Base-by-base conservation (phyloP, 352 stramenopile species). In the Bremia lactucae region DNA sequence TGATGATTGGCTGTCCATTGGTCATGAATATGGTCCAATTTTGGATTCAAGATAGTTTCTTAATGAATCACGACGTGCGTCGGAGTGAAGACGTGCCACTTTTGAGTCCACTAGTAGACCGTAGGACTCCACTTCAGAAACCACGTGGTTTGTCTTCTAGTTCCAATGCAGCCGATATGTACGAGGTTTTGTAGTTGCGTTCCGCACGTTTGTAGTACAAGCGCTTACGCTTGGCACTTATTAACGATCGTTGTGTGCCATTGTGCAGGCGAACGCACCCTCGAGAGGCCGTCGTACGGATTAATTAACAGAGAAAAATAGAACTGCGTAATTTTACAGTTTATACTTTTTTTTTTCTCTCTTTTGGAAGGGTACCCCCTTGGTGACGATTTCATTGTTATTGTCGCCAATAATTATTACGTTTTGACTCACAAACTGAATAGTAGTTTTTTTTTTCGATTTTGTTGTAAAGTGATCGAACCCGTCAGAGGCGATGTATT, bases 21-120 rank as follows among this genome's bases (percentile, higher is more conserved):
- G 62, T 86, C 29, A 87, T 89, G 74, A 89, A 89, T 56, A 83
- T 84, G 67, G 67, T 87, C 31, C 77, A 89, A 41, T 89, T 89
- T 58, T 89, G 77, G 77, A 77, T 85, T 56, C 75, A 85, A 42
- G 76, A 88, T 41, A 85, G 68, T 36, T 88, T 88, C 42, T 52
- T 88, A 31, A 88, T 79, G 59, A 65, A 88, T 49, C 59, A 68
- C 31, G 42, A 44, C 4, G 47, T 38, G 20, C 46, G 55, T 14
- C 49, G 49, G 23, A 46, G 33, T 13, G 59, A 76, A 34, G 47
- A 63, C 6, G 49, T 72, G 24, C 62, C 62, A 23, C 44, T 72
- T 24, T 42, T 76, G 23, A 24, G 50, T n/a, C 18, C 55, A 3
- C 26, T 40, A 1, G 22, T 19, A 15, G 19, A 42, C 5, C 29